Conservation (phyloP, 352 stramenopile genomes). For the Paralagenidium karlingii region DNA sequence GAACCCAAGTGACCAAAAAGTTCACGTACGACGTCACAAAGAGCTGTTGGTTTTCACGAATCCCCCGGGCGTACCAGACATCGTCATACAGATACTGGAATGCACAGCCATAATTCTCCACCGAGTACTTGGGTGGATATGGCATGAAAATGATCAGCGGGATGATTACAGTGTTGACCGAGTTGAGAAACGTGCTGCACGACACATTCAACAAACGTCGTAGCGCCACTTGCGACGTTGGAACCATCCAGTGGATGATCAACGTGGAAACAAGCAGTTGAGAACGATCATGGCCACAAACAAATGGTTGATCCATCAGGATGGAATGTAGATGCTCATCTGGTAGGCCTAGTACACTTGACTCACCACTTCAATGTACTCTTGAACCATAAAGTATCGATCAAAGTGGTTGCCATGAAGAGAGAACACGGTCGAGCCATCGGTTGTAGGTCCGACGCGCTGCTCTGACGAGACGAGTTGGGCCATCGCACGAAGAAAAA, state of each 20-base stretch:
- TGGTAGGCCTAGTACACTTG: conserved; percentile 15
- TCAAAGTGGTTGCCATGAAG: conserved; percentile 14
- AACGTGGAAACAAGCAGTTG: conserved; percentile 14
- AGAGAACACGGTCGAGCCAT: conserved; percentile 5
- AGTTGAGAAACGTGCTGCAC: conserved; percentile 19
- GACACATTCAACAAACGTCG: conserved; percentile 3
- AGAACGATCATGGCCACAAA: conserved; percentile 15
- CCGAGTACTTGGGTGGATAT: conserved; percentile 11
- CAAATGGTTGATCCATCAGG: conserved; percentile 20
- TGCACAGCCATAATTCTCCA: conserved; percentile 7
- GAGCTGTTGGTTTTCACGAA: conserved; percentile 20
- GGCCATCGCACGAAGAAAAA: conserved; percentile 13
- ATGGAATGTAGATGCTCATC: conserved; percentile 13
- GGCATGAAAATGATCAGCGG: conserved; percentile 8
- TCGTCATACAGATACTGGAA: conserved; percentile 13
- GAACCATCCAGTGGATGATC: neutral
- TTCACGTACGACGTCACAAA: conserved; percentile 15
- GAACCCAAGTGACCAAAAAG: too few species aligned
- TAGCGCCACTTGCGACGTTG: neutral
- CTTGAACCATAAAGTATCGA: conserved; percentile 13
- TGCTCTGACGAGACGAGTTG: too few species aligned
- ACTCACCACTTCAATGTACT: conserved; percentile 13
- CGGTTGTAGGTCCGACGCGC: conserved; percentile 3
- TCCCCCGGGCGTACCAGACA: conserved; percentile 14
- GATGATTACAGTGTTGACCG: conserved; percentile 14